phyloP scores from a whole-genome alignment of 768 basidiomycete species.

The Flagelloscypha sp. region DNA sequence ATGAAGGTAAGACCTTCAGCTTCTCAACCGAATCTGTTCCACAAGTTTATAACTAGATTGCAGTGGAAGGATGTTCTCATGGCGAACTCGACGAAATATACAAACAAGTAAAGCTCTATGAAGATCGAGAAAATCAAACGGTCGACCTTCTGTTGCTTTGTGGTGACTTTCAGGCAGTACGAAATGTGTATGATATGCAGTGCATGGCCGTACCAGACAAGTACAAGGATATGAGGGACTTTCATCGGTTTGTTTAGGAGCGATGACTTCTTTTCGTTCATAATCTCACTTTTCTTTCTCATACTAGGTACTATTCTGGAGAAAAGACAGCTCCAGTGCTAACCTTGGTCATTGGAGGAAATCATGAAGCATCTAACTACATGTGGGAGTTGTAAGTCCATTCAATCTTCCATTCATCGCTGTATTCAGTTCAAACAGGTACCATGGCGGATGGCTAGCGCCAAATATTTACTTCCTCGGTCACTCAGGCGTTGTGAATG shows the following conservation, averaged over 20 bases:
- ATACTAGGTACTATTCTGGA: constrained; percentile 76
- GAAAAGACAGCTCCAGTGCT: constrained; percentile 73
- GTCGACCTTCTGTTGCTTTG: constrained; percentile 87
- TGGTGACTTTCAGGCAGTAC: constrained; percentile 92
- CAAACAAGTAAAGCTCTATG: constrained; percentile 52
- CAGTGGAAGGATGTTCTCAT: constrained; percentile 93
- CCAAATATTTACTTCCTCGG: constrained; percentile 96
- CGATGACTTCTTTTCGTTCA: constrained; percentile 10
- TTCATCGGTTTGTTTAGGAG: constrained; percentile 72
- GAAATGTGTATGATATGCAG: constrained; percentile 77
- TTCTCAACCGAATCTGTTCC: background rate
- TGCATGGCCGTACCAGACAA: constrained; percentile 90
- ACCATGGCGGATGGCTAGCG: constrained; percentile 95
- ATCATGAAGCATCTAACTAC: constrained; percentile 96
- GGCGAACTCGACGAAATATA: constrained; percentile 90
- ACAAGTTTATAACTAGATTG: constrained; percentile 49
- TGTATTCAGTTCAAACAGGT: constrained; percentile 39
- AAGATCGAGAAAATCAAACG: constrained; percentile 51
- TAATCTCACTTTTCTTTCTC: constrained; percentile 2
- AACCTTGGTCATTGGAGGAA: constrained; percentile 94
- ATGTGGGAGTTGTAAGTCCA: constrained; percentile 83
- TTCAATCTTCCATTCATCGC: constrained; percentile 1
- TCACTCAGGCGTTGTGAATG: constrained; percentile 77
- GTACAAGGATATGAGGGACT: constrained; percentile 77
- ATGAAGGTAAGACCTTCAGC: constrained; percentile 17